A percentile compares a stretch with the other conserved stretches of the same genome.
phyloP scores from a whole-genome alignment of 352 stramenopile species.

The Aphanomyces invadans region DNA sequence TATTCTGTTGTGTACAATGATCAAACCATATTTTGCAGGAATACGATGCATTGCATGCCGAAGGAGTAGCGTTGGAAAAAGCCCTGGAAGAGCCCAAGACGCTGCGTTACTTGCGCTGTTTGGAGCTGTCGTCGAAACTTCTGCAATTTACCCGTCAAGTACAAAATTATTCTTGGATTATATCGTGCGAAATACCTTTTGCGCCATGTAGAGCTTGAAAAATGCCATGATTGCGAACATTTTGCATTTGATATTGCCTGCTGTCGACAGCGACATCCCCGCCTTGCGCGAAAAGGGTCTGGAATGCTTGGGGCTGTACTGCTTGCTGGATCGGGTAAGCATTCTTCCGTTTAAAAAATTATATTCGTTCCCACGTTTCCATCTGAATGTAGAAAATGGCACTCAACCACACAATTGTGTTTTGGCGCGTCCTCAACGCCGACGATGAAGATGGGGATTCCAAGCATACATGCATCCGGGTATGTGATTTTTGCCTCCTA shows the following conservation, averaged over 20 bases:
- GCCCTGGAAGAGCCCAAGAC: slow-evolving; percentile 61
- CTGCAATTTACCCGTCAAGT: slow-evolving; percentile 47
- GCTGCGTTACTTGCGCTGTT: slow-evolving; percentile 57
- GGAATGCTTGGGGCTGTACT: slow-evolving; percentile 65
- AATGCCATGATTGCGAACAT: slow-evolving; percentile 61
- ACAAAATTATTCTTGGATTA: not conserved
- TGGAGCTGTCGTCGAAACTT: slow-evolving; percentile 66
- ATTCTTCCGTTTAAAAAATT: not conserved
- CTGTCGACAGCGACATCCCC: slow-evolving; percentile 67
- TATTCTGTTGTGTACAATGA: not conserved
- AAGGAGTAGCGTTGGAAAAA: slow-evolving; percentile 61
- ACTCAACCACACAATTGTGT: slow-evolving; percentile 61
- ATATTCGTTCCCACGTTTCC: not conserved
- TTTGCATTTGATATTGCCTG: slow-evolving; percentile 62
- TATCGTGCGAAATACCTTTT: not conserved
- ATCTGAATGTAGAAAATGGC: slow-evolving; percentile 33
- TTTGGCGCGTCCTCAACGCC: slow-evolving; percentile 72
- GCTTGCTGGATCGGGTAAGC: slow-evolving; percentile 51
- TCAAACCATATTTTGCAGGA: slow-evolving; percentile 24
- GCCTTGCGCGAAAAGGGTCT: slow-evolving; percentile 62
- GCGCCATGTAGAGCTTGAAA: slow-evolving; percentile 41
- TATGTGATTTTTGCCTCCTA: slow-evolving; percentile 39
- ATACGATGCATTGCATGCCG: slow-evolving; percentile 48
- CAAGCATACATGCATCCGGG: slow-evolving; percentile 66
- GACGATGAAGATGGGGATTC: slow-evolving; percentile 68